Conservation (phyloP, 2,329 filamentous ascomycete species). For the Macrophomina pseudophaseolina region DNA sequence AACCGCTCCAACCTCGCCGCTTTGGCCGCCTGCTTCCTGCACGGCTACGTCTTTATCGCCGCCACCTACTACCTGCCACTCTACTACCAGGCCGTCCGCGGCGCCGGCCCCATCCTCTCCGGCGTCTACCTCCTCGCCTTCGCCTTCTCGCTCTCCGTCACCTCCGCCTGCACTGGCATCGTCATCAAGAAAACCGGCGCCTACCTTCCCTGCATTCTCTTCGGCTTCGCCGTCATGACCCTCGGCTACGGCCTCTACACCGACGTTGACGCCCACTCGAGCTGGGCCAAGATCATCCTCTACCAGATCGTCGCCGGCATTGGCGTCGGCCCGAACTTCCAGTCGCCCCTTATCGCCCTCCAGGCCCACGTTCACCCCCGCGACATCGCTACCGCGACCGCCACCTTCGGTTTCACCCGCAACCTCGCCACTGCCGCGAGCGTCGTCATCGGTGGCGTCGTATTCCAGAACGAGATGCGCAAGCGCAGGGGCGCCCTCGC, state of each 20-base stretch:
- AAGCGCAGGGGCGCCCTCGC: conserved; percentile 57
- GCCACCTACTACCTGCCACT: neutral
- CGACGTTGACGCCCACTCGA: neutral
- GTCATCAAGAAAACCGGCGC: neutral
- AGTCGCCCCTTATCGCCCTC: neutral
- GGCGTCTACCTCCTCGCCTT: neutral
- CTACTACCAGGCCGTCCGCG: neutral
- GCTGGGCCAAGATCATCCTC: neutral
- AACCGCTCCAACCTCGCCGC: neutral
- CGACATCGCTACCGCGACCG: neutral
- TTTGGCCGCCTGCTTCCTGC: neutral
- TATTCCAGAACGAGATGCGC: conserved; percentile 69
- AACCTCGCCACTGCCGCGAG: neutral
- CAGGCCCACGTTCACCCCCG: neutral
- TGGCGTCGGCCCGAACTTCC: neutral
- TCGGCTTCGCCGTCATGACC: neutral
- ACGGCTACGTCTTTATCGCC: neutral
- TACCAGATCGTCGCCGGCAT: neutral
- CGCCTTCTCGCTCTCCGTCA: neutral
- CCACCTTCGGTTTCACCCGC: neutral
- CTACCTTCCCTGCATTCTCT: neutral
- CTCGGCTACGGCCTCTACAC: neutral
- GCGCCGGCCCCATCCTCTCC: neutral
- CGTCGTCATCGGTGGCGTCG: neutral
- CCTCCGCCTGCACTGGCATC: neutral